Percentiles rank a stretch among this genome's conserved stretches.
Evolutionary conservation across 2,329 filamentous ascomycete species (phyloP).

Genomic region (Neofusicoccum umdonicola): DNA sequence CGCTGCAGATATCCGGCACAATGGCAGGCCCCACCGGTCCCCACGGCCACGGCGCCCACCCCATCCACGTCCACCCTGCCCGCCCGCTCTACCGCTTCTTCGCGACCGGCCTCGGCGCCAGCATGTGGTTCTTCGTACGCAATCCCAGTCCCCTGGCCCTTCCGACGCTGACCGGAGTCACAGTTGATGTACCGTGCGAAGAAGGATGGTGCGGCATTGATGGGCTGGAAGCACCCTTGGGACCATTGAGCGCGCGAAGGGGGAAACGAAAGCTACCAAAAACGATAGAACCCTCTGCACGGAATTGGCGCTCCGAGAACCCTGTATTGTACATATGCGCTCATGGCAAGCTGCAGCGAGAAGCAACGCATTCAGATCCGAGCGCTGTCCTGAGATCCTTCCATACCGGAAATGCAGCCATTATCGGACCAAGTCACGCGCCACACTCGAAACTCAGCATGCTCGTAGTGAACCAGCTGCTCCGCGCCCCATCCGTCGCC

Average conservation of each 20-base stretch:
- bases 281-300: background rate
- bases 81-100: constrained; percentile 77
- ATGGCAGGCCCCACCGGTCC: constrained; percentile 17
- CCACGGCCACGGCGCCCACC: constrained; percentile 42
- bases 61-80: constrained; percentile 58
- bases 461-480: background rate
- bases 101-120: constrained; percentile 83
- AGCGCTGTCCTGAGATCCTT: background rate
- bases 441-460: background rate
- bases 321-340: background rate
- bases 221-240: constrained; percentile 97
- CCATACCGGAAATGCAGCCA: background rate
- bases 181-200: constrained; percentile 95
- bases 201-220: constrained; percentile 86
- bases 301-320: background rate
- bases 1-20: background rate
- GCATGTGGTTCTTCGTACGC: constrained; percentile 99
- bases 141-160: background rate
- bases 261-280: constrained; percentile 1
- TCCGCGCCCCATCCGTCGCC: background rate
- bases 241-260: constrained; percentile 62
- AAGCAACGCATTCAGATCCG: background rate
- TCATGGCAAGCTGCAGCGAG: background rate
- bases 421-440: background rate
- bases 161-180: constrained; percentile 3